Evolutionary conservation across 208 protist species (phyloP).

Genomic region (Trichomonas gallinae): DNA sequence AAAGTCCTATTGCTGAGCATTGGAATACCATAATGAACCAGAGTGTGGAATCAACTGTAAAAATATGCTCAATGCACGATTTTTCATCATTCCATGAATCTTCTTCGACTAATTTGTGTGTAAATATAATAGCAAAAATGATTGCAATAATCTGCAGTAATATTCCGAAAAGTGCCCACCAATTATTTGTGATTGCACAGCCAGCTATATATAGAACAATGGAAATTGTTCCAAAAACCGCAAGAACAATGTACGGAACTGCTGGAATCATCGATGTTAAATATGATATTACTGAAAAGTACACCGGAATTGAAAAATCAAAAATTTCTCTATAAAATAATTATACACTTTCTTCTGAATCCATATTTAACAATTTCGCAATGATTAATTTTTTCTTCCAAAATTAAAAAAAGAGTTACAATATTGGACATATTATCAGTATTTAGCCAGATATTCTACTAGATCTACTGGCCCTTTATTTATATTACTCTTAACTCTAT

Average conservation of each 20-base stretch:
- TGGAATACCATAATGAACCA: background rate
- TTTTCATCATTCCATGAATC: background rate
- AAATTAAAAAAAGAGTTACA: too few species aligned
- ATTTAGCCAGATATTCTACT: too few species aligned
- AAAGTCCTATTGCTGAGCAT: background rate
- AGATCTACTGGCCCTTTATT: too few species aligned
- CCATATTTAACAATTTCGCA: too few species aligned
- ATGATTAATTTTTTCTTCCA: too few species aligned
- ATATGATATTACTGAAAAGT: too few species aligned
- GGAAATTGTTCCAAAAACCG: background rate
- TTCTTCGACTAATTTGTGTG: background rate
- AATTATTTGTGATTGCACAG: background rate
- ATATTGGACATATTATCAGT: too few species aligned
- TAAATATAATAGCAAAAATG: background rate
- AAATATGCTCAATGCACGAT: background rate
- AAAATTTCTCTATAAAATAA: too few species aligned
- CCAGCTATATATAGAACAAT: background rate
- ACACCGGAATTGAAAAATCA: too few species aligned
- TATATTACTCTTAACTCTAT: too few species aligned
- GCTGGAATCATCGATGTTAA: background rate
- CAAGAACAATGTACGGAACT: background rate
- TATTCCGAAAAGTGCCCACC: background rate
- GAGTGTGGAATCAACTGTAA: background rate
- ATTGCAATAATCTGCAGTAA: background rate
- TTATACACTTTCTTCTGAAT: too few species aligned